phyloP scores from a whole-genome alignment of 2,329 filamentous ascomycete species.

The Aspergillus flavus region DNA sequence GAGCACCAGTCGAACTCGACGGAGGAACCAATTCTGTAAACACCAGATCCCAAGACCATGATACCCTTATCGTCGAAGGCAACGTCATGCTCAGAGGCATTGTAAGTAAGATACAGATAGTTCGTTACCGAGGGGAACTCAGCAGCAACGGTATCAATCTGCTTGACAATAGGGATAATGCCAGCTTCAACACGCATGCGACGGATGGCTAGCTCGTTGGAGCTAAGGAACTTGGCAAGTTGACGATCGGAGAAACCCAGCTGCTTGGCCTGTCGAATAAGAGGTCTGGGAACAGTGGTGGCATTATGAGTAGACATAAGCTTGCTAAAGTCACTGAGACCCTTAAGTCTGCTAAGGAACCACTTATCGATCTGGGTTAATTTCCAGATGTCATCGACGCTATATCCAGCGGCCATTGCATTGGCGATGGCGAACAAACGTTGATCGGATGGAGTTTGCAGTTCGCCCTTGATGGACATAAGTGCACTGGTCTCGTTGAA shows the following conservation, averaged over 20 bases:
- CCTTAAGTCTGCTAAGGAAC: slow-evolving; percentile 92
- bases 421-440: slow-evolving; percentile 97
- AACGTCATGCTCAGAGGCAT: slow-evolving; percentile 83
- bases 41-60: slow-evolving; percentile 94
- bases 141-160: slow-evolving; percentile 97
- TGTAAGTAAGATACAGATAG: slow-evolving; percentile 96
- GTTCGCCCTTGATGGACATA: slow-evolving; percentile 93
- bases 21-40: slow-evolving; percentile 95
- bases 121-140: slow-evolving; percentile 95
- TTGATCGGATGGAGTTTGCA: slow-evolving; percentile 97
- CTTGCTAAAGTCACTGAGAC: slow-evolving; percentile 85
- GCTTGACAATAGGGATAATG: slow-evolving; percentile 89
- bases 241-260: slow-evolving; percentile 94
- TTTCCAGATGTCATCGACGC: slow-evolving; percentile 96
- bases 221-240: slow-evolving; percentile 89
- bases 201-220: slow-evolving; percentile 88
- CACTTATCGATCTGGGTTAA: slow-evolving; percentile 98
- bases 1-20: slow-evolving; percentile 99
- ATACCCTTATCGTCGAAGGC: slow-evolving; percentile 85
- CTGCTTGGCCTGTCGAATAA: slow-evolving; percentile 84
- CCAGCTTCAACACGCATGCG: slow-evolving; percentile 81
- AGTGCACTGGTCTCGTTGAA: slow-evolving; percentile 90
- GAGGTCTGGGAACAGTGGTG: slow-evolving; percentile 62
- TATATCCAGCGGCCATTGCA: slow-evolving; percentile 92
- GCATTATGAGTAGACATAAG: slow-evolving; percentile 71